phyloP scores from a whole-genome alignment of 2,329 filamentous ascomycete species.

The Fonsecaea nubica region DNA sequence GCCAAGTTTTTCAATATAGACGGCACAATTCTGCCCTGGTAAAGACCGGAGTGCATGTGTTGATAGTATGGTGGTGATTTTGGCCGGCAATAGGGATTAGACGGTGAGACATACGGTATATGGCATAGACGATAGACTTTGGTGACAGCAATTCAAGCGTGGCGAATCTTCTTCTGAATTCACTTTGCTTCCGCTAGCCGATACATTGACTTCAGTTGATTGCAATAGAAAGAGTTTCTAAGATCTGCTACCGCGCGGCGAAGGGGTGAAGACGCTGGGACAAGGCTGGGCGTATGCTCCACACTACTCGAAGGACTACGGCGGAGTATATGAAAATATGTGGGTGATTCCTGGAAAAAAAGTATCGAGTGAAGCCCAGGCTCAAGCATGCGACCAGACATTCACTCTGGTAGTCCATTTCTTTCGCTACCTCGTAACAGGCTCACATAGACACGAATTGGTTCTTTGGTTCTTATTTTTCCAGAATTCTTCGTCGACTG shows the following conservation, averaged over 20 bases:
- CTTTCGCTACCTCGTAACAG: neutral
- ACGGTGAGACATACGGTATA: neutral
- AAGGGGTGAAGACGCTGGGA: neutral
- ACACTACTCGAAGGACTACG: neutral
- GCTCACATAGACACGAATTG: neutral
- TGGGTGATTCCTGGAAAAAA: neutral
- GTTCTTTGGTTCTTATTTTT: neutral
- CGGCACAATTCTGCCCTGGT: constrained; percentile 25
- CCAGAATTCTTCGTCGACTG: neutral
- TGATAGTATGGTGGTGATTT: neutral
- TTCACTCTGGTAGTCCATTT: neutral
- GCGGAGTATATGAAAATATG: neutral
- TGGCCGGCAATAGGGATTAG: neutral
- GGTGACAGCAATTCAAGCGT: neutral
- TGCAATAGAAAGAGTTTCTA: neutral
- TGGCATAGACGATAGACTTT: neutral
- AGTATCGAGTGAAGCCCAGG: neutral
- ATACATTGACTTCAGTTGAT: neutral
- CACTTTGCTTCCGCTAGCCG: neutral
- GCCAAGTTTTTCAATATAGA: constrained; percentile 27
- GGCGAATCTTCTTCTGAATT: neutral
- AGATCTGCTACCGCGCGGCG: too few relatives aligned
- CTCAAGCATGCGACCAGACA: neutral
- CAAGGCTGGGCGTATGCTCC: neutral
- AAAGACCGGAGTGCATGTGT: neutral